Conservation (phyloP, 176 grass and related monocot species). For the Oryza meyeriana region DNA sequence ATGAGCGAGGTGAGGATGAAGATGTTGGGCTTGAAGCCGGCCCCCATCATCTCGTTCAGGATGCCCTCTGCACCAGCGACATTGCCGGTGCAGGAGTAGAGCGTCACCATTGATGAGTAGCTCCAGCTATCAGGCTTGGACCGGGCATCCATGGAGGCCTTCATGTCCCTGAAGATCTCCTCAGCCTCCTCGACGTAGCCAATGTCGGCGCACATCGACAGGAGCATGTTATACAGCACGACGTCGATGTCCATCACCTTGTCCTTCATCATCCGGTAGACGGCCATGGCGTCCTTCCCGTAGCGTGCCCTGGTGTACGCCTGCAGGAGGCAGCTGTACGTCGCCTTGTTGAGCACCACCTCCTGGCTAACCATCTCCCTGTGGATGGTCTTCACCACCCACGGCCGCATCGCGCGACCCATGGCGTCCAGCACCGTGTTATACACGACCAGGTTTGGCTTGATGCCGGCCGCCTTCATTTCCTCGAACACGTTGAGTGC, state of each 20-base stretch:
- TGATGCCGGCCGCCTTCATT: conserved; percentile 72
- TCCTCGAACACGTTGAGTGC: conserved; percentile 89
- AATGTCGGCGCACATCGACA: conserved; percentile 91
- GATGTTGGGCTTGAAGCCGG: conserved; percentile 65
- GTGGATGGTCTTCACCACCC: conserved; percentile 90
- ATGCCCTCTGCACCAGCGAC: conserved; percentile 60
- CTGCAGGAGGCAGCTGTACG: conserved; percentile 61
- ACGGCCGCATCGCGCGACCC: conserved; percentile 71
- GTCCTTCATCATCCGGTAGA: conserved; percentile 64
- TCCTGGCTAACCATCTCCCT: conserved; percentile 58
- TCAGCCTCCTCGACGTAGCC: conserved; percentile 68
- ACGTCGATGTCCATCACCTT: conserved; percentile 47
- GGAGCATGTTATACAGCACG: conserved; percentile 65
- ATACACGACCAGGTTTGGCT: conserved; percentile 78
- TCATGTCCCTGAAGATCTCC: conserved; percentile 80
- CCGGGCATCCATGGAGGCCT: conserved; percentile 38
- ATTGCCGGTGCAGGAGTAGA: conserved; percentile 64
- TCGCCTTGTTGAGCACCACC: conserved; percentile 50
- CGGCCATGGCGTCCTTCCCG: conserved; percentile 60
- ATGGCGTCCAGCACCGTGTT: conserved; percentile 84
- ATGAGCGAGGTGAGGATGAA: conserved; percentile 85
- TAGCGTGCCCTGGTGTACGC: conserved; percentile 85
- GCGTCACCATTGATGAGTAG: conserved; percentile 83
- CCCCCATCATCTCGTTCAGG: conserved; percentile 76
- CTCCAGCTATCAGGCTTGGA: conserved; percentile 81